Evolutionary conservation across 306 rosid genomes (phyloP), one percentile per base, ranked within the genome.

Genomic region (Oemleria cerasiformis): DNA sequence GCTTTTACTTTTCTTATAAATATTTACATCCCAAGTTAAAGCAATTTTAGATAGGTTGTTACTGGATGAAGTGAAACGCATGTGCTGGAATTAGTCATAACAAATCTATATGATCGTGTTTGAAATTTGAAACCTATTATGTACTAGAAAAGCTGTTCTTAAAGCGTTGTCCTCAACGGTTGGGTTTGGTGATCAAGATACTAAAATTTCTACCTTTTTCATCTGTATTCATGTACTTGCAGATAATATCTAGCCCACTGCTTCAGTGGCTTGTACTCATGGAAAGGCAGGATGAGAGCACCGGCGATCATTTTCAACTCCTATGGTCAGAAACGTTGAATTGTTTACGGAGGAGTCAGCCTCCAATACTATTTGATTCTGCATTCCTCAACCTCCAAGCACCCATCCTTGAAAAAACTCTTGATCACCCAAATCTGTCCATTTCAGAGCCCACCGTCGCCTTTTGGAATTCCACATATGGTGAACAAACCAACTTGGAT

Each of bases 381-480:
- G 80, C 85, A 71, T 78, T 88, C 39, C 96, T 90, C 59, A 72
- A 70, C 76, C 90, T 84, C 67, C 85, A 84, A 14, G 89, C 86
- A 77, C 56, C 90, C 42, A 77, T 90, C 50, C 87, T 90, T 40
- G 92, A 77, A 68, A 90, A 90, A 81, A 84, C 93, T 78, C 93
- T 92, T 9, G 86, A 85, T 57, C 92, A 88, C 78, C 85, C 92
- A 71, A 72, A 65, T 74, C 74, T 78, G 78, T 77, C 88, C 81
- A 87, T 92, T 73, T 88, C 90, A 72, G 89, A 83, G 75, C 80
- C 88, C 6, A 80, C 90, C 82, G 71, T 90, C 77, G 68, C 72
- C 59, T 90, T 90, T 44, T 92, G 97, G 97, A 92, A 88, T 82
- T 78, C 85, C 59, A 82, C 93, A 48, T 92, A 80, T 41, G 96